Evolutionary conservation across 1,284 basidiomycete species (phyloP), one percentile per base, ranked within the genome.

Genomic region (Cutaneotrichosporon mucoides): DNA sequence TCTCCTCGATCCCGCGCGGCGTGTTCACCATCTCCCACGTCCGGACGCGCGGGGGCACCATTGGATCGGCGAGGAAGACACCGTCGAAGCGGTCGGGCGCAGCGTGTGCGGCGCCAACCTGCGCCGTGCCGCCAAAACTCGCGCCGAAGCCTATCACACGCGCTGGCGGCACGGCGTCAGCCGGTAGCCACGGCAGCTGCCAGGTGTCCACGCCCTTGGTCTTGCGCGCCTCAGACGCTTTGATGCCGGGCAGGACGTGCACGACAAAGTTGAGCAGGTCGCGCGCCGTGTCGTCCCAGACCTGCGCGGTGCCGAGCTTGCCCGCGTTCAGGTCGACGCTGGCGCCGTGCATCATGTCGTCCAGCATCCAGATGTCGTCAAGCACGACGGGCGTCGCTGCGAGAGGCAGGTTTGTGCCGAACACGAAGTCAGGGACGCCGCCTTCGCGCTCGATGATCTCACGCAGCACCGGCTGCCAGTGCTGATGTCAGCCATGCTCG

Each of bases 281-380:
- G 82, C 81, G 13, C 69, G 68, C 7, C 67, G 61, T 5, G 33
- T 83, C 82, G 42, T 56, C 48, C 73, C 73, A 76, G 6, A 61
- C 62, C 50, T 70, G 61, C 0, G 68, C 61, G 1, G 62, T 55
- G 1, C 82, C 82, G 2, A 87, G 76, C 24, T 77, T 76, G 0
- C 79, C 74, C 0, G 76, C 79, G 64, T 92, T 93, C 54, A 92
- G 59, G 15, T 88, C 73, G 1, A 81, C 85, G 12, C 87, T 82
- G 57, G 90, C 88, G 0, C 88, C 90, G 56, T 91, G 88, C 61
- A 89, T 85, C 4, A 85, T 81, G 43, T 86, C 82, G 65, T 93
- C 91, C 78, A 89, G 84, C 1, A 83, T 75, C 89, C 89, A 92
- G 12, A 92, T 81, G 69, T 93, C 90, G 66, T 88, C 85, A 10